Evolutionary conservation across 1,139 yeast genomes (phyloP), one percentile per base, ranked within the genome.

Genomic region (Geotrichum restrictum): DNA sequence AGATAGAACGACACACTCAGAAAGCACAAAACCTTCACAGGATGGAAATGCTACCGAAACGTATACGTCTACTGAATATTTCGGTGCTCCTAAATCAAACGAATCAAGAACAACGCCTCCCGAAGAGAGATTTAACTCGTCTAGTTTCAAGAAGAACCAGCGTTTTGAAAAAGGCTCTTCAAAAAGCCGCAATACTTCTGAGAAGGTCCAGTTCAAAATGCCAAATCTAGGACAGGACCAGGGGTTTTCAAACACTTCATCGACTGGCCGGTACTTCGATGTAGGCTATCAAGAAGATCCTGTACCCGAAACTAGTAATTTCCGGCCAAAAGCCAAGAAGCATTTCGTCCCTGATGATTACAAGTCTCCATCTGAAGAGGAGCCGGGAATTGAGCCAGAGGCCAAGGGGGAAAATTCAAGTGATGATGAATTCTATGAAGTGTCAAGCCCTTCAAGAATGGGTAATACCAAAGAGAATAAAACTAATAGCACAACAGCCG

Each of bases 141-240:
- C 42, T 13, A 21, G 16, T 2, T 39, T 39, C 22, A 39, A 13
- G 3, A 39, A 39, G 16, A 4, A 27, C 13, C 34, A 14, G 18
- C 14, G 16, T 4, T 16, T 2, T n/a, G 10, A 34, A n/a, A 34
- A n/a, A 2, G 7, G 6, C 10, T 34, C 38, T 16, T 11, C 14
- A 34, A 34, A n/a, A 6, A 6, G 18, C 14, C 37, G 37, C 37
- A n/a, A 16, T n/a, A 44, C 27, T 44, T 37, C 48, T 18, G 51
- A 41, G 3, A 48, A 48, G 32, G 51, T 48, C 21, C 34, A 41
- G 16, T 38, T 48, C 37, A 41, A 42, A 22, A 42, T 48, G 22
- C 43, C 51, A 24, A 24, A 5, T 22, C 47, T 2, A 32, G 32
- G 6, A 10, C 32, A 2, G 8, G 14, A 4, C n/a, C 21, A 33